A percentile compares a stretch with the other conserved stretches of the same genome.
Conservation (phyloP, 2,329 filamentous ascomycete genomes). For the Aspergillus oerlinghausenensis region DNA sequence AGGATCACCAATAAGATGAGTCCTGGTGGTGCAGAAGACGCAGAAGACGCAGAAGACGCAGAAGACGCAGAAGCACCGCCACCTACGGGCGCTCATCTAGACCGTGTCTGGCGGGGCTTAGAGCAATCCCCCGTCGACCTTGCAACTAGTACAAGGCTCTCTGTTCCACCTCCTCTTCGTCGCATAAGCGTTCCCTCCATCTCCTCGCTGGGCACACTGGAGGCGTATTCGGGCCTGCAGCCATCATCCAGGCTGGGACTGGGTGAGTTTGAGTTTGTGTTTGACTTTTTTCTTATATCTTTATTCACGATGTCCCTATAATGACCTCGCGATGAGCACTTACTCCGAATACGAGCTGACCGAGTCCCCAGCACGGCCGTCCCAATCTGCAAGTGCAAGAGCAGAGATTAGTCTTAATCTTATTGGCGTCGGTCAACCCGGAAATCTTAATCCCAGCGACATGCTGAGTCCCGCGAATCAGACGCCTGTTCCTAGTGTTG, state of each 20-base stretch:
- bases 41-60: too few relatives aligned
- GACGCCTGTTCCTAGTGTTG: neutral
- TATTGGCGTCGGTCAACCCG: neutral
- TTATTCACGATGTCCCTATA: neutral
- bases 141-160: neutral
- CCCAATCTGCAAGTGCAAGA: neutral
- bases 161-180: too few relatives aligned
- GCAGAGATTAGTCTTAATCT: neutral
- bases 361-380: neutral
- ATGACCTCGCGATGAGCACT: neutral
- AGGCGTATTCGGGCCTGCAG: slow-evolving; percentile 10
- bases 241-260: slow-evolving; percentile 10
- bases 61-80: neutral
- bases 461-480: neutral
- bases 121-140: neutral
- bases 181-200: slow-evolving; percentile 12
- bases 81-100: neutral
- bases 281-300: neutral
- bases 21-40: neutral
- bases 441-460: neutral
- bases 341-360: neutral
- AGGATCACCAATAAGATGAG: neutral
- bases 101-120: neutral
- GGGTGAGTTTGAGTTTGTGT: slow-evolving; percentile 16
- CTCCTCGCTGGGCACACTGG: slow-evolving; percentile 23